Percentiles rank a stretch among this genome's conserved stretches.
Conservation (phyloP, 2,329 filamentous ascomycete genomes). For the Claviceps digitariae region DNA sequence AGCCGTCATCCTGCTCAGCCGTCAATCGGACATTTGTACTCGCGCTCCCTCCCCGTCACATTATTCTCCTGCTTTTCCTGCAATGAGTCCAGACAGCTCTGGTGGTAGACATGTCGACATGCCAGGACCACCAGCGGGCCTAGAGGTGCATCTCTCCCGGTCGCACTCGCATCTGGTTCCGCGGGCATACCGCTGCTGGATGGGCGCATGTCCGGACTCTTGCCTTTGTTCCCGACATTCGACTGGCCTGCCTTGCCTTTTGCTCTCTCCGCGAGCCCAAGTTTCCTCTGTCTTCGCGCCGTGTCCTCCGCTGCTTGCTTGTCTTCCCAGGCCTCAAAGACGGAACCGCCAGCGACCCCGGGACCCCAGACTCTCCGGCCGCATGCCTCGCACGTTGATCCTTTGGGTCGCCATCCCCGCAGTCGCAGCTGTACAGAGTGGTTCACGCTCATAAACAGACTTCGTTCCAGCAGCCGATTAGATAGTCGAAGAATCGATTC, state of each 20-base stretch:
- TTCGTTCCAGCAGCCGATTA: constrained; percentile 75
- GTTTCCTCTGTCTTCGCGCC: constrained; percentile 31
- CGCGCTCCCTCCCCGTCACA: constrained; percentile 32
- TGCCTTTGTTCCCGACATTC: constrained; percentile 30
- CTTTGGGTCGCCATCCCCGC: constrained; percentile 76
- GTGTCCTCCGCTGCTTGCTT: constrained; percentile 35
- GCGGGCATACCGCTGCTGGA: constrained; percentile 29
- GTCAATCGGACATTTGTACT: constrained; percentile 45
- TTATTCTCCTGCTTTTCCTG: constrained; percentile 38
- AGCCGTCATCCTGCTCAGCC: constrained; percentile 27
- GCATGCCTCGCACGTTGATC: constrained; percentile 81
- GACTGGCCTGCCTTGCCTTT: constrained; percentile 22
- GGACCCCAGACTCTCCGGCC: constrained; percentile 77
- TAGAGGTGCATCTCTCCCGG: constrained; percentile 33
- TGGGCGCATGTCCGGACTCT: constrained; percentile 25
- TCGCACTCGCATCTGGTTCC: constrained; percentile 14
- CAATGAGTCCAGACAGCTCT: constrained; percentile 53
- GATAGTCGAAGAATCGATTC: constrained; percentile 77
- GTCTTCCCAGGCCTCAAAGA: constrained; percentile 74
- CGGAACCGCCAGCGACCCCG: constrained; percentile 53
- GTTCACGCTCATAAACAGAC: constrained; percentile 72
- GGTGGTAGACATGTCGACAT: constrained; percentile 59
- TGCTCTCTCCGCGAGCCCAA: constrained; percentile 20
- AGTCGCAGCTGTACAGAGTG: constrained; percentile 62
- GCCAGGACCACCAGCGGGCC: constrained; percentile 55